phyloP scores from a whole-genome alignment of 192 early-diverging fungal species.

The Coemansia sp. region DNA sequence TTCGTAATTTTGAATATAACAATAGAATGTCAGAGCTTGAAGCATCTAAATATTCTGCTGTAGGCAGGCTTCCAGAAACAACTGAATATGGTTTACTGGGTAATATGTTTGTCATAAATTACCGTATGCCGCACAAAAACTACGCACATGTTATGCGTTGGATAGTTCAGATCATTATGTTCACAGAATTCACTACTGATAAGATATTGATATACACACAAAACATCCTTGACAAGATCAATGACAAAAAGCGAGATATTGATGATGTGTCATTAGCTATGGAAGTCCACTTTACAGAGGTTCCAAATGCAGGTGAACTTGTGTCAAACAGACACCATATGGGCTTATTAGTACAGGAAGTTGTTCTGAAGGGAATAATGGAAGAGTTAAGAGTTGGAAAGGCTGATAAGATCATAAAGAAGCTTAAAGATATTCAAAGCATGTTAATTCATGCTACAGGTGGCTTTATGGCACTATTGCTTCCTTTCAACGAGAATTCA shows the following conservation, averaged over 20 bases:
- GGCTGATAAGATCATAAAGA: slow-evolving; percentile 5
- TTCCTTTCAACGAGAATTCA: slow-evolving; percentile 11
- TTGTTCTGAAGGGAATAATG: slow-evolving; percentile 61
- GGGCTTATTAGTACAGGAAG: slow-evolving; percentile 69
- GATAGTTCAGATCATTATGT: slow-evolving; percentile 61
- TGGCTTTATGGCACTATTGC: slow-evolving; percentile 27
- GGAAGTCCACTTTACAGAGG: slow-evolving; percentile 39
- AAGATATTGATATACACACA: slow-evolving; percentile 66
- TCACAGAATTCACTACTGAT: slow-evolving; percentile 67
- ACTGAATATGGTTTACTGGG: slow-evolving; percentile 56
- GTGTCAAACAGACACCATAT: slow-evolving; percentile 61
- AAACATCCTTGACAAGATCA: slow-evolving; percentile 65
- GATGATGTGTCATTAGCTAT: slow-evolving; percentile 56
- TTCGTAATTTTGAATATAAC: slow-evolving; percentile 33
- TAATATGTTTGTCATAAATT: slow-evolving; percentile 61
- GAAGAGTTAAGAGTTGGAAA: slow-evolving; percentile 15
- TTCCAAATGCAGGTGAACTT: slow-evolving; percentile 35
- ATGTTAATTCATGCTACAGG: slow-evolving; percentile 16
- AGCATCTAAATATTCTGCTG: slow-evolving; percentile 53
- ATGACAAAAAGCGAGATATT: slow-evolving; percentile 70
- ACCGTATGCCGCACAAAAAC: slow-evolving; percentile 22
- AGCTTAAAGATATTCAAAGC: slow-evolving; percentile 14
- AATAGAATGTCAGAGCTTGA: slow-evolving; percentile 53
- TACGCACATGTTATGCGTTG: slow-evolving; percentile 50
- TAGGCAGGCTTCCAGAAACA: slow-evolving; percentile 18